Percentiles rank a stretch among this genome's conserved stretches.
These are phyloP conservation scores for Camelina sativa DNA, from an alignment of 345 rosid genomes.

Conservation along the genomic window DNA sequence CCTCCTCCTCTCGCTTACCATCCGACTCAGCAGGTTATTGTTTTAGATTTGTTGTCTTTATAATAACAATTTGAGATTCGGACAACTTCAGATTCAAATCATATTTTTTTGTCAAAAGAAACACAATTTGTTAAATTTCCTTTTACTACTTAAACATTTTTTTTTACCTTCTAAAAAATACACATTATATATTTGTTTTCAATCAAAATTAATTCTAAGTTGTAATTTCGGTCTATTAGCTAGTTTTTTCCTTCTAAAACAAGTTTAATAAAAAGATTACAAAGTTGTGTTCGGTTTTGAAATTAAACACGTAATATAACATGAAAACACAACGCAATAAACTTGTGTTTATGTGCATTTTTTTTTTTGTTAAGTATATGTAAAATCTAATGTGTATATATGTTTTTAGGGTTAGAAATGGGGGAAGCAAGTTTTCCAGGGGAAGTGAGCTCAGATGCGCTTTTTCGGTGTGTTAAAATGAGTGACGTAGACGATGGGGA, in stretches of 20 bases:
- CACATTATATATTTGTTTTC: neutral
- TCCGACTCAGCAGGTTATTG: conserved; percentile 39
- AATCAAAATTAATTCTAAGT: neutral
- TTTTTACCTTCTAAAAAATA: neutral
- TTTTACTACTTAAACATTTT: conserved; percentile 11
- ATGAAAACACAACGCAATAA: neutral
- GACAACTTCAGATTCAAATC: conserved; percentile 28
- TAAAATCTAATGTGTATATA: conserved; percentile 9
- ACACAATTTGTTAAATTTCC: neutral
- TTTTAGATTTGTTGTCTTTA: conserved; percentile 17
- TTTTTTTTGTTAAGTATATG: neutral
- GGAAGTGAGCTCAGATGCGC: conserved; percentile 69
- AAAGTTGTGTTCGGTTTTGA: conserved; percentile 21
- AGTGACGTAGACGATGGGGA: conserved; percentile 68
- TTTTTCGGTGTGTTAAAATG: conserved; percentile 81
- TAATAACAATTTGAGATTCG: neutral
- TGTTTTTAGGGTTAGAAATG: conserved; percentile 66
- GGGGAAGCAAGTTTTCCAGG: conserved; percentile 65
- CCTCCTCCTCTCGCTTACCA: conserved; percentile 37
- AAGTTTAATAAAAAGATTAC: neutral
- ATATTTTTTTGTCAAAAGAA: conserved; percentile 2
- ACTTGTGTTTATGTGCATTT: neutral
- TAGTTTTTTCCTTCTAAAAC: neutral
- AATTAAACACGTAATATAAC: neutral
- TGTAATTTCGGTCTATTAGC: neutral